Conservation (phyloP, 2,329 filamentous ascomycete species). For the Stylonectria norvegica region DNA sequence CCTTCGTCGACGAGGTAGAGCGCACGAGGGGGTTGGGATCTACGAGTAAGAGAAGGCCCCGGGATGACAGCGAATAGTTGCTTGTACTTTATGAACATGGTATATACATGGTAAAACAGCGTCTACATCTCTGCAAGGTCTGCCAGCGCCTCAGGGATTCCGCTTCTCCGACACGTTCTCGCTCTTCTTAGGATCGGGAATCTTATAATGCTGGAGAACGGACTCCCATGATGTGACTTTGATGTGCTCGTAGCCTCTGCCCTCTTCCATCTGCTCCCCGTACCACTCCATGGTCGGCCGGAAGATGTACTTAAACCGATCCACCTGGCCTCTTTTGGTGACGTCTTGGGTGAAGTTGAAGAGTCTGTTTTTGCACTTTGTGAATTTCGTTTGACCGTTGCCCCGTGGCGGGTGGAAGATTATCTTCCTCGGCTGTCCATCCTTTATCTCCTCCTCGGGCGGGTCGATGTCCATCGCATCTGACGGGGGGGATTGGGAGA, state of each 20-base stretch:
- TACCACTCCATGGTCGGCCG: slow-evolving; percentile 53
- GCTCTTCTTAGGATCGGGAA: slow-evolving; percentile 22
- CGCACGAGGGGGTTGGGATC: background rate
- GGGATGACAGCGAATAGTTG: too few relatives aligned
- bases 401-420: slow-evolving; percentile 48
- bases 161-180: background rate
- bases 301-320: slow-evolving; percentile 37
- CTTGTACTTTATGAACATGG: background rate
- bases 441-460: slow-evolving; percentile 16
- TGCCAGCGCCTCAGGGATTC: too few relatives aligned
- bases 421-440: slow-evolving; percentile 26
- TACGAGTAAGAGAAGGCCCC: background rate
- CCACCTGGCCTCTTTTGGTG: background rate
- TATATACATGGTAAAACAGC: background rate
- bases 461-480: slow-evolving; percentile 21
- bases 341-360: slow-evolving; percentile 34
- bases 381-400: slow-evolving; percentile 12
- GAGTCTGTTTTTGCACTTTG: slow-evolving; percentile 43
- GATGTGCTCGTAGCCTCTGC: slow-evolving; percentile 49
- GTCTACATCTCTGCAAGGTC: background rate
- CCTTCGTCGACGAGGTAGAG: slow-evolving; percentile 33
- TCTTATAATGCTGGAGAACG: slow-evolving; percentile 34
- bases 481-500: background rate
- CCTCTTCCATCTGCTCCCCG: slow-evolving; percentile 41
- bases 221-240: slow-evolving; percentile 42